Evolutionary conservation across 352 stramenopile species (phyloP).

Genomic region (Pythium coloratum): DNA sequence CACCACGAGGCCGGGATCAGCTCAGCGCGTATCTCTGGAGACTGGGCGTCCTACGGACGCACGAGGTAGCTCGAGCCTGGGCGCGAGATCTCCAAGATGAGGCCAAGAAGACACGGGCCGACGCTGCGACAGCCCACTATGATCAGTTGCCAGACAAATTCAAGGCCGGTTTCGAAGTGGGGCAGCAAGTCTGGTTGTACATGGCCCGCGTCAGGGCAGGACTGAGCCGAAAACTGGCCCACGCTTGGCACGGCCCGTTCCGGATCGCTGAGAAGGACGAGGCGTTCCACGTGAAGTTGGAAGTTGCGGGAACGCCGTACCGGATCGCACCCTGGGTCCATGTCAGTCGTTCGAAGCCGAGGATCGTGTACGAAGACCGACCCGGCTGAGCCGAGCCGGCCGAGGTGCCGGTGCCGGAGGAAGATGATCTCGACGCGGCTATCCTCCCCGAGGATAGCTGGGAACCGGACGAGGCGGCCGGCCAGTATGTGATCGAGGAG

Average conservation of each 20-base stretch:
- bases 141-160: not conserved
- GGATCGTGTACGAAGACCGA: constrained; percentile 3
- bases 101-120: constrained; percentile 1
- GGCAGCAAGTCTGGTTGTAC: constrained; percentile 19
- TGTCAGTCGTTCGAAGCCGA: constrained; percentile 16
- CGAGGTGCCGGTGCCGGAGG: not conserved
- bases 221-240: constrained; percentile 12
- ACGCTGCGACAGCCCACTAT: not conserved
- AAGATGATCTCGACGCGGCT: constrained; percentile 19
- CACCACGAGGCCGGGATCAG: not conserved
- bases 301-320: constrained; percentile 9
- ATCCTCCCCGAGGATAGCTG: constrained; percentile 27
- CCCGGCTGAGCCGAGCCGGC: not conserved
- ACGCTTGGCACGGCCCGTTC: constrained; percentile 24
- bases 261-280: constrained; percentile 18
- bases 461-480: not conserved
- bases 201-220: constrained; percentile 11
- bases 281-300: not conserved
- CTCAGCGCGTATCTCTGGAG: constrained; percentile 15
- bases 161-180: constrained; percentile 21
- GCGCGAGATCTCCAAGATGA: constrained; percentile 13
- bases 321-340: constrained; percentile 17
- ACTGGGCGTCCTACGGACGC: not conserved
- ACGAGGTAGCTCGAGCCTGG: constrained; percentile 6
- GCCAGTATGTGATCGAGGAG: constrained; percentile 18